Conservation (phyloP, 2,329 filamentous ascomycete species). For the Apiospora marii region DNA sequence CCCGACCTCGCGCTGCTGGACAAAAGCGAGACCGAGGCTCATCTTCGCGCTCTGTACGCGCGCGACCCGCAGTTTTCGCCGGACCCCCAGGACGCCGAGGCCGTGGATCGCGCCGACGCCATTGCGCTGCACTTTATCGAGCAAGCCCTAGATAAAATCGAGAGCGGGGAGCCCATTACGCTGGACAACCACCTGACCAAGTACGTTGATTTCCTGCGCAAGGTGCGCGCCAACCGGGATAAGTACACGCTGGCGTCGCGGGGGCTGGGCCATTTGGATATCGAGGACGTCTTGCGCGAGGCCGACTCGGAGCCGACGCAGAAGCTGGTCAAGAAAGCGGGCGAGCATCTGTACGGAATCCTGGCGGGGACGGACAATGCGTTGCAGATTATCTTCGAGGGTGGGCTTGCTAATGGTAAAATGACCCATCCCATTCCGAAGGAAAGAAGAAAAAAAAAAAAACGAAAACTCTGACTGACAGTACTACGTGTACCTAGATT, state of each 20-base stretch:
- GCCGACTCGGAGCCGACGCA: slow-evolving; percentile 21
- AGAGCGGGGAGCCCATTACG: background rate
- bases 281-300: slow-evolving; percentile 18
- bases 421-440: background rate
- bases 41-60: background rate
- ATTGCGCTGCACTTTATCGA: slow-evolving; percentile 23
- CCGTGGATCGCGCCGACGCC: slow-evolving; percentile 15
- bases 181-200: slow-evolving; percentile 21
- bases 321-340: slow-evolving; percentile 21
- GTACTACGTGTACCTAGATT: background rate
- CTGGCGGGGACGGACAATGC: slow-evolving; percentile 15
- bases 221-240: slow-evolving; percentile 5
- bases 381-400: slow-evolving; percentile 22
- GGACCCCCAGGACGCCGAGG: slow-evolving; percentile 18
- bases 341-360: slow-evolving; percentile 23
- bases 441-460: background rate
- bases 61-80: slow-evolving; percentile 19
- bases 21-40: background rate
- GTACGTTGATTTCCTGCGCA: slow-evolving; percentile 23
- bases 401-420: slow-evolving; percentile 17
- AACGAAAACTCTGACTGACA: slow-evolving; percentile 4
- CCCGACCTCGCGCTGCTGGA: slow-evolving; percentile 9
- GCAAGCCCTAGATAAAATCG: slow-evolving; percentile 14
- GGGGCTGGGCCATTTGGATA: slow-evolving; percentile 13
- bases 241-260: slow-evolving; percentile 23